phyloP scores from a whole-genome alignment of 1,284 basidiomycete species.

The Grifola frondosa region DNA sequence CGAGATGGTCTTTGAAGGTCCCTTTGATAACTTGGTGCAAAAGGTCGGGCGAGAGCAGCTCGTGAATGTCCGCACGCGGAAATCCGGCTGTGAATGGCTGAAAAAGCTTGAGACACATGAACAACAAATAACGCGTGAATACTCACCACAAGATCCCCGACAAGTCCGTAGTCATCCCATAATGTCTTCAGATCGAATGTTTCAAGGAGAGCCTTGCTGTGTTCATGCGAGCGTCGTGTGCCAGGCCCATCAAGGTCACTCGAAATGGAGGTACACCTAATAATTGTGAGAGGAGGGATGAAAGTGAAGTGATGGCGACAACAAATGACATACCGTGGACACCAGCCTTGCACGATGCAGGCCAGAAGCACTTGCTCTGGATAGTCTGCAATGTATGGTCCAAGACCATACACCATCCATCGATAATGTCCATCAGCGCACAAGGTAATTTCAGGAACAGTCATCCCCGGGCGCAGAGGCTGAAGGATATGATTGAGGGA shows the following conservation, averaged over 20 bases:
- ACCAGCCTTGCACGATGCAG: constrained; percentile 15
- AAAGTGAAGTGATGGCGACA: not conserved
- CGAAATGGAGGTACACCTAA: constrained; percentile 10
- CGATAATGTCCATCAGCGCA: constrained; percentile 12
- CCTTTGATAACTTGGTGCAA: constrained; percentile 9
- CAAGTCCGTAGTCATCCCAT: constrained; percentile 19
- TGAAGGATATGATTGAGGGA: constrained; percentile 4
- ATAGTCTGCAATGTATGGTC: constrained; percentile 18
- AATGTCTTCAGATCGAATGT: constrained; percentile 4
- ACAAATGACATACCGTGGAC: constrained; percentile 6
- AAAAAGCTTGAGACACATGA: not conserved
- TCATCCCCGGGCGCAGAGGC: constrained; percentile 5
- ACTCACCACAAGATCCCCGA: constrained; percentile 15
- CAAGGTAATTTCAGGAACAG: constrained; percentile 1
- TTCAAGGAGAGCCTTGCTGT: constrained; percentile 5
- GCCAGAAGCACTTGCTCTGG: constrained; percentile 13
- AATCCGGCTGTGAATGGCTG: constrained; percentile 10
- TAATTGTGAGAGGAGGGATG: no score
- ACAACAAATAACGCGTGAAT: not conserved
- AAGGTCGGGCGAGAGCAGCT: constrained; percentile 9
- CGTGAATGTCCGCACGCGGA: constrained; percentile 13
- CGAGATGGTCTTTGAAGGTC: constrained; percentile 20
- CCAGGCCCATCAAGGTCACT: constrained; percentile 7
- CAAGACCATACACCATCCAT: constrained; percentile 11
- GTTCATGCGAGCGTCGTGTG: constrained; percentile 4